phyloP scores from a whole-genome alignment of 768 basidiomycete genomes.

The Boletus sp. region DNA sequence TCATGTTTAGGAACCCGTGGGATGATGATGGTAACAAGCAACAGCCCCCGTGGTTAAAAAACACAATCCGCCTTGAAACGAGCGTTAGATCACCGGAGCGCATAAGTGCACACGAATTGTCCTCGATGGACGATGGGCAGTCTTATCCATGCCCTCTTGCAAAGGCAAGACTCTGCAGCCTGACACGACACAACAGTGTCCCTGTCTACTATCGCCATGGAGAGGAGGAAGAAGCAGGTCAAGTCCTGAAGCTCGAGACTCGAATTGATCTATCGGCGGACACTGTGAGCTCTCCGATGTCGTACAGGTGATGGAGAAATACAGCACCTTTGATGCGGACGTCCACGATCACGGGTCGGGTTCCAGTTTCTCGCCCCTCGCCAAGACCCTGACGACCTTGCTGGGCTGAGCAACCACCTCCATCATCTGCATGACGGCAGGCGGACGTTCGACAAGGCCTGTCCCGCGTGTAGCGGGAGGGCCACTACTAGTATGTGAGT shows the following conservation, averaged over 20 bases:
- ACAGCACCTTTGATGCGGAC: constrained; percentile 11
- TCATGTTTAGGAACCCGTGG: constrained; percentile 8
- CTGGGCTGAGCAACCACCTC: constrained; percentile 69
- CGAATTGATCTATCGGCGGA: constrained; percentile 5
- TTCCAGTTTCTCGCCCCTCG: constrained; percentile 82
- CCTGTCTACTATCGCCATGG: constrained; percentile 20
- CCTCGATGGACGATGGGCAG: constrained; percentile 20
- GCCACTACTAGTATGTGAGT: constrained; percentile 20
- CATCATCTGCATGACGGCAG: constrained; percentile 81
- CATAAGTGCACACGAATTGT: constrained; percentile 25
- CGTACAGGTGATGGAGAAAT: neutral
- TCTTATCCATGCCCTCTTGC: constrained; percentile 19
- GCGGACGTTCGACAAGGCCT: constrained; percentile 70
- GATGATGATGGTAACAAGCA: constrained; percentile 13
- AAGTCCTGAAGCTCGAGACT: constrained; percentile 19
- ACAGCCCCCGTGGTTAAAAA: constrained; percentile 18
- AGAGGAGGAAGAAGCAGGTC: constrained; percentile 18
- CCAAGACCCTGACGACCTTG: constrained; percentile 74
- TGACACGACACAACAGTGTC: constrained; percentile 20
- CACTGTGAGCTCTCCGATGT: neutral
- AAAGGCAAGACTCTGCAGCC: constrained; percentile 23
- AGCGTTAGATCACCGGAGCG: constrained; percentile 18
- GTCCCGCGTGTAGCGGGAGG: constrained; percentile 24
- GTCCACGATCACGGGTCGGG: constrained; percentile 32
- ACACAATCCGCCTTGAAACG: constrained; percentile 19